Evolutionary conservation across 176 grass and related monocot species (phyloP).

Genomic region (Lolium perenne): DNA sequence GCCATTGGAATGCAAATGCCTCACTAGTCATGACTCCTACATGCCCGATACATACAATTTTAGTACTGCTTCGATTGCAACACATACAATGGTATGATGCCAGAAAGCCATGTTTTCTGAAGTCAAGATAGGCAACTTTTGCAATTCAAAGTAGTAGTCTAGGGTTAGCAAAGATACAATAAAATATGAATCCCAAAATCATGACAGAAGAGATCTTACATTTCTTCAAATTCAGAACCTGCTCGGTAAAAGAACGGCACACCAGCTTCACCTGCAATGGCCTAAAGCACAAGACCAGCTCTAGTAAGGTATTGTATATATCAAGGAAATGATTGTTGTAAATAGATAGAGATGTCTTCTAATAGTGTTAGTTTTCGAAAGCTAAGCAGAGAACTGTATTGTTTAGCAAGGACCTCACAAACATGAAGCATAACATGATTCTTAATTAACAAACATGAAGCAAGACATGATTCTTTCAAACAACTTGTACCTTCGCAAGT

Average conservation of each 20-base stretch:
- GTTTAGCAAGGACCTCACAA: neutral
- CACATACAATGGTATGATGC: neutral
- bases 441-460: neutral
- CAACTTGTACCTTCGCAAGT: constrained; percentile 81
- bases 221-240: constrained; percentile 99
- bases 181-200: constrained; percentile 25
- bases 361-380: constrained; percentile 9
- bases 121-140: neutral
- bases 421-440: constrained; percentile 20
- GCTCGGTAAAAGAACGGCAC: constrained; percentile 99
- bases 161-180: constrained; percentile 24
- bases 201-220: constrained; percentile 69
- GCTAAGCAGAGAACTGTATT: neutral
- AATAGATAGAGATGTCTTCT: constrained; percentile 12
- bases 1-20: constrained; percentile 16
- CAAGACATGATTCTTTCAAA: constrained; percentile 28
- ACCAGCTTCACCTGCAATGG: constrained; percentile 98
- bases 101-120: constrained; percentile 23
- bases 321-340: constrained; percentile 22
- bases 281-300: constrained; percentile 56
- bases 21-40: constrained; percentile 21
- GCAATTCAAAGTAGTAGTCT: constrained; percentile 5
- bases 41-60: constrained; percentile 17
- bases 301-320: constrained; percentile 33
- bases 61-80: constrained; percentile 22